These are phyloP conservation scores for Hippophae rhamnoides DNA, from an alignment of 306 rosid genomes.

Conservation along the genomic window DNA sequence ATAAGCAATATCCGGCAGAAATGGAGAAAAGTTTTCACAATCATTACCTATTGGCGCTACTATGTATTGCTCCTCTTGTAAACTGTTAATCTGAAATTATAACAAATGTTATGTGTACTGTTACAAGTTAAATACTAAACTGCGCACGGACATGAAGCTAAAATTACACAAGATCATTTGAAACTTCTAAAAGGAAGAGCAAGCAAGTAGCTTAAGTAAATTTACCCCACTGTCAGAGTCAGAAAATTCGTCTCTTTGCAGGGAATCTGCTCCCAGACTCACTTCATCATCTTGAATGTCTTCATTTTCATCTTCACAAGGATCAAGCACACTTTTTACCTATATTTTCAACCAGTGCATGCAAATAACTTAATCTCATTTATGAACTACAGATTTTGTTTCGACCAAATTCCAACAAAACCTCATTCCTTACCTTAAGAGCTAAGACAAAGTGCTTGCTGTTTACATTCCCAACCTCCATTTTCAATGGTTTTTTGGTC, in stretches of 20 bases:
- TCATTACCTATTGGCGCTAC: conserved; percentile 65
- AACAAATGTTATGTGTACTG: conserved; percentile 11
- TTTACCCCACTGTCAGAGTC: conserved; percentile 49
- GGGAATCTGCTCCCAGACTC: conserved; percentile 43
- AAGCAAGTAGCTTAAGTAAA: neutral
- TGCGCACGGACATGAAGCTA: neutral
- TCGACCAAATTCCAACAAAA: neutral
- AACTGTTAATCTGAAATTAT: conserved; percentile 47
- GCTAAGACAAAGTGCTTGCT: conserved; percentile 91
- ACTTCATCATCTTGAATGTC: conserved; percentile 35
- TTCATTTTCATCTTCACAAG: conserved; percentile 54
- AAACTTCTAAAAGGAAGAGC: neutral
- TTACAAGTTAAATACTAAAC: neutral
- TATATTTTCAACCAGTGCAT: conserved; percentile 7
- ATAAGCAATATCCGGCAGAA: neutral
- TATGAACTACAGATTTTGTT: conserved; percentile 8
- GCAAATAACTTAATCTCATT: neutral
- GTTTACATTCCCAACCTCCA: conserved; percentile 95
- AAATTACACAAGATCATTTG: neutral
- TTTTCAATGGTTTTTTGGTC: conserved; percentile 74
- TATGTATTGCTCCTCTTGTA: conserved; percentile 52
- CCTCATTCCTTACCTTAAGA: conserved; percentile 55
- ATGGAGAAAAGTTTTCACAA: conserved; percentile 2
- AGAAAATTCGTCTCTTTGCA: conserved; percentile 28
- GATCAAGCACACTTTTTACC: conserved; percentile 58